Percentiles rank a stretch among this genome's conserved stretches.
These are phyloP conservation scores for Lactarius akahatsu DNA, from an alignment of 768 basidiomycete genomes.

Conservation along the genomic window DNA sequence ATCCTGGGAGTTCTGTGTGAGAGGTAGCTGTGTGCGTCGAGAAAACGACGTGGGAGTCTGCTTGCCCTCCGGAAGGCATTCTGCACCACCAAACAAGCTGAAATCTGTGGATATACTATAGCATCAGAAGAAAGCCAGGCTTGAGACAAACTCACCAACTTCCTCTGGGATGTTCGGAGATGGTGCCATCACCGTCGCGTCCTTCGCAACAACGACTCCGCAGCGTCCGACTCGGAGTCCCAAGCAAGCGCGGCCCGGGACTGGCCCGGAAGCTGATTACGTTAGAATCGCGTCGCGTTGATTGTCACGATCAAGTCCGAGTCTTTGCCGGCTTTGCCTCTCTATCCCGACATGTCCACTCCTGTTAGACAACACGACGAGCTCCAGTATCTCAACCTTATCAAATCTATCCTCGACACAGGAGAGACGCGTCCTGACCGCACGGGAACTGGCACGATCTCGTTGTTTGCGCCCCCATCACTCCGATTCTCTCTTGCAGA, in stretches of 20 bases:
- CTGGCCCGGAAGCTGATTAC: conserved; percentile 4
- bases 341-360: conserved; percentile 11
- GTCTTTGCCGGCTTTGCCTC: background rate
- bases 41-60: conserved; percentile 41
- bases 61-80: conserved; percentile 59
- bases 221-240: background rate
- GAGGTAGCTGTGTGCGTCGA: conserved; percentile 49
- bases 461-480: conserved; percentile 87
- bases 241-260: background rate
- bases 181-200: conserved; percentile 21
- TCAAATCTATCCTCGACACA: conserved; percentile 66
- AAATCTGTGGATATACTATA: conserved; percentile 49
- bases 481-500: conserved; percentile 85
- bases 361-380: conserved; percentile 62
- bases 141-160: conserved; percentile 14
- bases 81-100: conserved; percentile 82
- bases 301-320: background rate
- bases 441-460: conserved; percentile 91
- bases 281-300: conserved; percentile 24
- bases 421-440: conserved; percentile 86
- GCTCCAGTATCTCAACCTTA: conserved; percentile 83
- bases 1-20: conserved; percentile 45
- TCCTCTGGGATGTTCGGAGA: conserved; percentile 27
- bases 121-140: background rate
- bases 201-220: background rate